Evolutionary conservation across 1,284 basidiomycete species (phyloP), one percentile per base, ranked within the genome.

Genomic region (Stereum hirsutum): DNA sequence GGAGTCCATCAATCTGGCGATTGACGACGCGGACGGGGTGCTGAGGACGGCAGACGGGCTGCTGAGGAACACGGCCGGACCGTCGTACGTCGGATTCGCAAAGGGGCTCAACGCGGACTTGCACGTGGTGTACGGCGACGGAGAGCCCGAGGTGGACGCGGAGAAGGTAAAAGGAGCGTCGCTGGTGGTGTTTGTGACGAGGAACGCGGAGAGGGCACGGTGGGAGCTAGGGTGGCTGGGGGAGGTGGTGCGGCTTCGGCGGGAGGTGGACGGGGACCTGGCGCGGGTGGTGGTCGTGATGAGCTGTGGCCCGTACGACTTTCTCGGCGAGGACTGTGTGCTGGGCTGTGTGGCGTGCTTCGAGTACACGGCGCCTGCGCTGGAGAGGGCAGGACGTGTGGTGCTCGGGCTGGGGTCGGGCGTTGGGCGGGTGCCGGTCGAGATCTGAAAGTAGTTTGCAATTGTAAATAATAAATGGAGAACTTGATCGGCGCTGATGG

Each of bases 281-380:
- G 40, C 25, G 6, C 59, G 58, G 15, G 54, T 78, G 23, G 62
- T 78, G 2, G 57, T 80, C 6, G 49, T 83, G 0, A 68, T 75
- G 25, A 78, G 72, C 30, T 78, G 78, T 52, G 73, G 67, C 15
- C 80, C 80, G 26, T 82, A 81, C 51, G 80, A 82, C 46, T 42
- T 77, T 6, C 54, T 62, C 4, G 48, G 51, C 3, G 43, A 49
- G 14, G 54, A 50, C 2, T 48, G 55, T 11, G 50, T 49, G 48
- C 12, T 53, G 42, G 44, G 60, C 48, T 50, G 63, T 46, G 46
- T 78, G 50, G 69, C 65, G 11, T 74, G 72, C 31, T 80, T 76
- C 53, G 79, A 83, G 56, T 75, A 73, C 49, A 81, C 78, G 1
- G 51, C 57, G 1, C 57, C 63, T 0, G 79, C 70, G 7, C 54